phyloP scores from a whole-genome alignment of 768 basidiomycete species.

The Omphalotus guepiniiformis region DNA sequence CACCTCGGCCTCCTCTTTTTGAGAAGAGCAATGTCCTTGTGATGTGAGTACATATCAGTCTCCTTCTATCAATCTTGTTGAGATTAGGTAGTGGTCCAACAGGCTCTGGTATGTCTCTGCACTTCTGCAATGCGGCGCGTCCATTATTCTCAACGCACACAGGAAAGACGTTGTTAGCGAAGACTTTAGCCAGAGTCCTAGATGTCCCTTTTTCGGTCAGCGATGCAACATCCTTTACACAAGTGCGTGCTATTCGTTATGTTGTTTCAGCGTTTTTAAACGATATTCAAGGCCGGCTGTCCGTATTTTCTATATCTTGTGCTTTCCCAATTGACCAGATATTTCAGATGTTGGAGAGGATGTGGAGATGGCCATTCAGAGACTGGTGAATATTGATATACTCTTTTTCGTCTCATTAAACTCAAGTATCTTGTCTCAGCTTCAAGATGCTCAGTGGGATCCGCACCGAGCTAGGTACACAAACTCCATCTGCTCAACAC shows the following conservation, averaged over 20 bases:
- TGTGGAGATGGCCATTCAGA: slow-evolving; percentile 86
- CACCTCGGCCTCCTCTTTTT: slow-evolving; percentile 55
- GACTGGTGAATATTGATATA: slow-evolving; percentile 51
- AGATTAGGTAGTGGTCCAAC: slow-evolving; percentile 63
- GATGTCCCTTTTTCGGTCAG: slow-evolving; percentile 93
- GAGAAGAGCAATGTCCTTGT: slow-evolving; percentile 97
- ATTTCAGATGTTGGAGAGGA: slow-evolving; percentile 88
- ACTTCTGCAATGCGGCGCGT: too few relatives aligned
- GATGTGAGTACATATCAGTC: slow-evolving; percentile 49
- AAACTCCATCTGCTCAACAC: slow-evolving; percentile 7
- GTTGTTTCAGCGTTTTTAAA: not conserved
- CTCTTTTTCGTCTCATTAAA: not conserved
- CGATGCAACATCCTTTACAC: slow-evolving; percentile 93
- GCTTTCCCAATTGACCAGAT: slow-evolving; percentile 8
- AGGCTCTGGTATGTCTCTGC: slow-evolving; percentile 58
- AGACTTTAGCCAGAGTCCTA: slow-evolving; percentile 84
- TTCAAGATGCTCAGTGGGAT: slow-evolving; percentile 91
- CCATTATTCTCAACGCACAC: slow-evolving; percentile 5
- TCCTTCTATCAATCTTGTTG: not conserved
- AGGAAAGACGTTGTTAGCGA: slow-evolving; percentile 91
- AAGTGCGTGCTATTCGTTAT: slow-evolving; percentile 37
- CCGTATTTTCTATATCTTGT: slow-evolving; percentile 23
- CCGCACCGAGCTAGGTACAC: slow-evolving; percentile 75
- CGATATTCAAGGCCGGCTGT: slow-evolving; percentile 60
- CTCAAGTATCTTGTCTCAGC: slow-evolving; percentile 32